Base-by-base conservation (phyloP, 1,139 yeast genomes). In the Yamadazyma dushanensis region DNA sequence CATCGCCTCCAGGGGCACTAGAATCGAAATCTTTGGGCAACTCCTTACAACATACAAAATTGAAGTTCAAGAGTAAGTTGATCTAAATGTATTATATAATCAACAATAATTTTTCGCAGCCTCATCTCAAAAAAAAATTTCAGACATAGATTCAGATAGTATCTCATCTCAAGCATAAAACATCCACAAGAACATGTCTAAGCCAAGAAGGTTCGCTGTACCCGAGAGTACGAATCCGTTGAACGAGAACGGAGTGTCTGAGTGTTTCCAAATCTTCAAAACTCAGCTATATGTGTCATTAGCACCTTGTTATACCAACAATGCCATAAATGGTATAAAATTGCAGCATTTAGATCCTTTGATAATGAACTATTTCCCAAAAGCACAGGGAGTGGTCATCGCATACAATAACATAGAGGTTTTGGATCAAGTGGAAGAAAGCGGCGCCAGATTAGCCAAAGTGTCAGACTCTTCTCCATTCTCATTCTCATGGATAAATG, bases 261-360 rank as follows among this genome's bases (percentile, higher is more conserved):
- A 81, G 55, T 84, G 95, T 55, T 87, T 85, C 64, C 80, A 78
- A 49, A 68, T 63, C 29, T 76, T 83, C 37, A 72, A 80, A 29
- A 71, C 88, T 2, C 67, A 78, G 14, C 59, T 92, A 58, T 88
- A 89, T 54, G 80, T 89, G 3, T 87, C 96, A 4, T 61, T 92
- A 38, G 96, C 97, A 8, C 97, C 98, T 36, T 67, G 79, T 42
- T 85, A 80, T 59, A 57, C 81, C 31, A 68, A 71, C 34, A 70
- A 74, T 35, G 95, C 96, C 5, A 57, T 81, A 21, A 78, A 78
- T 42, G 98, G 97, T 22, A 73, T 90, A 45, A 80, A 80, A 57
- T 71, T 80, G 26, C 97, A 90, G 63, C 97, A 92, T 62, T 66
- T 92, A 47, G 96, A 92, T 54, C 90, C 94, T 5, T 68, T 92